These are phyloP conservation scores for Corylus heterophylla DNA, from an alignment of 306 rosid genomes.

Conservation along the genomic window DNA sequence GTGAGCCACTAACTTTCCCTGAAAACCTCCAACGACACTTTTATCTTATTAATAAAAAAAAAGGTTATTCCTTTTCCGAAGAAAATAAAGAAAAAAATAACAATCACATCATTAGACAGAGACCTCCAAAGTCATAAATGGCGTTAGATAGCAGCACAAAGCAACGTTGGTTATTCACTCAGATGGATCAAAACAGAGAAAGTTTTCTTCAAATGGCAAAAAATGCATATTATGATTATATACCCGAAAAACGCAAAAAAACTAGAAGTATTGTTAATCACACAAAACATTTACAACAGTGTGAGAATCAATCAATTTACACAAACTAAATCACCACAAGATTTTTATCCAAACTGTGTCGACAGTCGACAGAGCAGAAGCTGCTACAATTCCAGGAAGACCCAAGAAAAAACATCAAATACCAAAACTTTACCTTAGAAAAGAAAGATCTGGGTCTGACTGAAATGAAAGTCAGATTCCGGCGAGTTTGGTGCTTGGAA, in stretches of 20 bases:
- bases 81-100: not conserved
- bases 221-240: not conserved
- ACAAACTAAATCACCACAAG: not conserved
- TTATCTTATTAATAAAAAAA: not conserved
- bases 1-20: constrained; percentile 1
- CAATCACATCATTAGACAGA: constrained; percentile 3
- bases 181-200: not conserved
- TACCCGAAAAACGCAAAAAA: not conserved
- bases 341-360: not conserved
- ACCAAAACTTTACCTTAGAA: constrained; percentile 25
- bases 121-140: not conserved
- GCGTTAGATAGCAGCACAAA: not conserved
- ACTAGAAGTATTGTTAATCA: too few relatives aligned
- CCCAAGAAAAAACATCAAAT: not conserved
- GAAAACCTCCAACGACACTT: not conserved
- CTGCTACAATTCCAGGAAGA: not conserved
- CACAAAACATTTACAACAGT: not conserved
- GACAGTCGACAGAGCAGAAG: not conserved
- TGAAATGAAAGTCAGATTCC: constrained; percentile 27
- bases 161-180: too few relatives aligned
- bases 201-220: constrained; percentile 8
- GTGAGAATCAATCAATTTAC: not conserved
- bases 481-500: constrained; percentile 11
- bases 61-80: not conserved
- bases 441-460: not conserved